Conservation (phyloP, 208 protist genomes). For the Crithidia sp. region DNA sequence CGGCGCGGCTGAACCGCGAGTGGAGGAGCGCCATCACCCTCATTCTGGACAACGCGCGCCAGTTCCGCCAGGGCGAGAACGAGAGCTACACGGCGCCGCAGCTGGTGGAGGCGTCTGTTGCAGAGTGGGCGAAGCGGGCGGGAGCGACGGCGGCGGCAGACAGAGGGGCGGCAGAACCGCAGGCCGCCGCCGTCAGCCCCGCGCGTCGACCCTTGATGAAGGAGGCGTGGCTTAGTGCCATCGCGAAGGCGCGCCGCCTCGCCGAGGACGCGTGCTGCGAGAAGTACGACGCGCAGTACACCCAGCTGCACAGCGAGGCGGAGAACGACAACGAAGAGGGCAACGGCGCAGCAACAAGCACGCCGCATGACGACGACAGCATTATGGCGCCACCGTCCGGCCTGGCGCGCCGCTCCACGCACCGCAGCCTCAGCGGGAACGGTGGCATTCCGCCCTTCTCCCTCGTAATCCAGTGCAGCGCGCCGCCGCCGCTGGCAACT, state of each 20-base stretch:
- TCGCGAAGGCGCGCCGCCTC: slow-evolving; percentile 18
- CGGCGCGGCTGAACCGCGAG: slow-evolving; percentile 11
- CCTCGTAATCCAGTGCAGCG: slow-evolving; percentile 39
- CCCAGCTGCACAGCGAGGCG: slow-evolving; percentile 17
- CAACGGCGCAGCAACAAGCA: background rate
- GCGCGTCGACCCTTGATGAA: background rate
- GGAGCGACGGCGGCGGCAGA: background rate
- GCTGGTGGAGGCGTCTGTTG: slow-evolving; percentile 11
- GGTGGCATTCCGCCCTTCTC: slow-evolving; percentile 40
- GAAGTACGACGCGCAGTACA: slow-evolving; percentile 39
- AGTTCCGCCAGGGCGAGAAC: slow-evolving; percentile 15
- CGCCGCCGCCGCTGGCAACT: background rate
- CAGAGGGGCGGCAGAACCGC: background rate
- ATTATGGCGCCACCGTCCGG: slow-evolving; percentile 6
- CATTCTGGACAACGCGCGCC: slow-evolving; percentile 30
- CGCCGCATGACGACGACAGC: slow-evolving; percentile 21
- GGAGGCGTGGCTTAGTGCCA: slow-evolving; percentile 17
- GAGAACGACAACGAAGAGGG: slow-evolving; percentile 18
- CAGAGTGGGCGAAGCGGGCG: slow-evolving; percentile 13
- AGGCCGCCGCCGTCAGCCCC: background rate
- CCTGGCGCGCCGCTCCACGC: slow-evolving; percentile 14
- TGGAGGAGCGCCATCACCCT: slow-evolving; percentile 21
- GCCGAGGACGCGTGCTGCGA: slow-evolving; percentile 28
- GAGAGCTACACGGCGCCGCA: slow-evolving; percentile 12
- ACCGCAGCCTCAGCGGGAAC: slow-evolving; percentile 14